These are phyloP conservation scores for Talaromyces borbonicus DNA, from an alignment of 495 filamentous ascomycete species.

Conservation along the genomic window DNA sequence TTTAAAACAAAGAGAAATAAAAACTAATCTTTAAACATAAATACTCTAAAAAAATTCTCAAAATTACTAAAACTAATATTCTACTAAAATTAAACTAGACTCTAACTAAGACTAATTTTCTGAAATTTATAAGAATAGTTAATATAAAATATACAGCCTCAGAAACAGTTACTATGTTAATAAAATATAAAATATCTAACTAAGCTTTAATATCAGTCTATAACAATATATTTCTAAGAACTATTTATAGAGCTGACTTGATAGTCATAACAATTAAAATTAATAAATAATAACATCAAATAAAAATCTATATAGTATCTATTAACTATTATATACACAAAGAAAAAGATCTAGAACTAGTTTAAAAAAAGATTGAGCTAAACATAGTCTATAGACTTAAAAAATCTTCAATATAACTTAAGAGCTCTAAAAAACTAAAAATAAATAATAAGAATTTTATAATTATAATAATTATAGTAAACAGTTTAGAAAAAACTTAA, in stretches of 20 bases:
- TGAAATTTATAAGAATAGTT: not conserved
- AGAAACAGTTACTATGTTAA: not conserved
- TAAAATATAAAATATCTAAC: not conserved
- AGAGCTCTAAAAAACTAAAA: not conserved
- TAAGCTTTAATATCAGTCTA: not conserved
- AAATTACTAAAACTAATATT: not conserved
- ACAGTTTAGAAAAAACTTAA: not conserved
- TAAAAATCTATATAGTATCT: slow-evolving; percentile 6
- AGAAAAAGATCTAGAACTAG: not conserved
- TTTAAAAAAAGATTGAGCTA: not conserved
- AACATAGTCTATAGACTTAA: not conserved
- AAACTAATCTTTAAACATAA: not conserved
- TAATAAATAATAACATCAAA: not conserved
- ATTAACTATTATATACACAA: not conserved
- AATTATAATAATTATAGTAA: not conserved
- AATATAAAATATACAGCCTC: not conserved
- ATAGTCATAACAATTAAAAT: not conserved
- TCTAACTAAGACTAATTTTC: not conserved
- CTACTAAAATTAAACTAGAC: not conserved
- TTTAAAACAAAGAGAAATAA: not conserved
- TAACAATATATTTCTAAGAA: not conserved
- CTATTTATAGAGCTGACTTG: not conserved
- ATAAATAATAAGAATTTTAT: not conserved
- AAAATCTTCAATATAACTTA: not conserved
- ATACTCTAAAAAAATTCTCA: not conserved